Evolutionary conservation across 805 yeast species (phyloP).

Genomic region (Cephaloascus albidus): DNA sequence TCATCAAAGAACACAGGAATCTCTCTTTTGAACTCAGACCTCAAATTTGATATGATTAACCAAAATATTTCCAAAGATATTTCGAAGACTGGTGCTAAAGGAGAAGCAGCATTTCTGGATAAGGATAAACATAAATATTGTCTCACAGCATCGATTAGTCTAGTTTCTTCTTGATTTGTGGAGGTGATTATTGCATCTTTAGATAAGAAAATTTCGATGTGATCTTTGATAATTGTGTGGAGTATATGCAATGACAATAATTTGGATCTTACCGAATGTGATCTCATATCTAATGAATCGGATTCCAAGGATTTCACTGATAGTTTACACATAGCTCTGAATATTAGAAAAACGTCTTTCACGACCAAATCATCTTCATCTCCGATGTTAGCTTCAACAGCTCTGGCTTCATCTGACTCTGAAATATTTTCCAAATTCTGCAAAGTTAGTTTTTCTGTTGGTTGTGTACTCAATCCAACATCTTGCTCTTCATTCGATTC

Average conservation of each 20-base stretch:
- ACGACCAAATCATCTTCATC: constrained; percentile 61
- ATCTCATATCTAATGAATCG: constrained; percentile 72
- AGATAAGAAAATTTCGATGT: constrained; percentile 71
- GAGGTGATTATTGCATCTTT: constrained; percentile 41
- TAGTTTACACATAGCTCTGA: constrained; percentile 90
- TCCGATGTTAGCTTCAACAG: constrained; percentile 35
- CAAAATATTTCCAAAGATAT: constrained; percentile 89
- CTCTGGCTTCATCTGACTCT: constrained; percentile 46
- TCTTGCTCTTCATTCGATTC: constrained; percentile 19
- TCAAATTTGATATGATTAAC: constrained; percentile 72
- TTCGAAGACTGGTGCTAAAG: constrained; percentile 86
- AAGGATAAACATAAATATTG: constrained; percentile 77
- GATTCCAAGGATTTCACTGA: constrained; percentile 79
- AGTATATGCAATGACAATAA: constrained; percentile 80
- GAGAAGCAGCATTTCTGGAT: constrained; percentile 88
- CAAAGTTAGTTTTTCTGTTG: constrained; percentile 38
- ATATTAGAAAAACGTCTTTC: constrained; percentile 87
- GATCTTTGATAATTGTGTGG: constrained; percentile 77
- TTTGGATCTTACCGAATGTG: constrained; percentile 89
- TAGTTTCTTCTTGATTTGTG: constrained; percentile 45
- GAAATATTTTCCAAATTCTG: constrained; percentile 48
- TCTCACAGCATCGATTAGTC: constrained; percentile 71
- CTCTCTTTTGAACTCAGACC: constrained; percentile 85
- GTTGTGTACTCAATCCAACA: constrained; percentile 3
- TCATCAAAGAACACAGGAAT: constrained; percentile 91